Evolutionary conservation across 176 grass and related monocot species (phyloP).

Genomic region (Poa annua): DNA sequence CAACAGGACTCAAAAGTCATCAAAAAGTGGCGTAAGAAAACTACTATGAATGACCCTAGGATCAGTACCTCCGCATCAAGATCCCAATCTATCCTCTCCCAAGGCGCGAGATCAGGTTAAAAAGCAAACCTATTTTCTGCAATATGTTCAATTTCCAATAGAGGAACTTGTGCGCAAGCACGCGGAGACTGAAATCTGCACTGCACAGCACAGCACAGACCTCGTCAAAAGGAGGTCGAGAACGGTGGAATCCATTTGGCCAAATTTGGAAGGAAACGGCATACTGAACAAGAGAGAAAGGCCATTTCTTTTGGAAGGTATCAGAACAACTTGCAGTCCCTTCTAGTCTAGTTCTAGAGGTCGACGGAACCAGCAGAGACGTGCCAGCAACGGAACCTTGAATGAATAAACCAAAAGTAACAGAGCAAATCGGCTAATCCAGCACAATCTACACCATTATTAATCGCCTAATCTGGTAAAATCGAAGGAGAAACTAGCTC

Average conservation of each 20-base stretch:
- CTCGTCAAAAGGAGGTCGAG: neutral
- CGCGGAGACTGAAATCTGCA: neutral
- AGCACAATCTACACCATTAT: neutral
- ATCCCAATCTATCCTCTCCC: neutral
- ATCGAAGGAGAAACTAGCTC: neutral
- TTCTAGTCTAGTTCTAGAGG: neutral
- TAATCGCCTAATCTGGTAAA: conserved; percentile 33
- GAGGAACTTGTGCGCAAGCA: neutral
- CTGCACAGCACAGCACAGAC: neutral
- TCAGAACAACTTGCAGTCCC: conserved; percentile 11
- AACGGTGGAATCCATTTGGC: neutral
- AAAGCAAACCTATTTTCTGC: neutral
- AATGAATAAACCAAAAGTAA: conserved; percentile 1
- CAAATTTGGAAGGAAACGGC: conserved; percentile 1
- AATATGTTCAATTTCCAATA: neutral
- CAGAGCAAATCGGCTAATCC: neutral
- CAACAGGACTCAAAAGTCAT: neutral
- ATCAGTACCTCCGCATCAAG: neutral
- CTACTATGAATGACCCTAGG: neutral
- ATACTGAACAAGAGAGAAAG: neutral
- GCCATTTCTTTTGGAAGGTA: neutral
- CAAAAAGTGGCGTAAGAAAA: neutral
- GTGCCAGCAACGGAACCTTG: neutral
- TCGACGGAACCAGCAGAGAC: conserved; percentile 15
- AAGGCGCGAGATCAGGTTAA: neutral